Conservation (phyloP, 768 basidiomycete genomes). For the Mycena galopus region DNA sequence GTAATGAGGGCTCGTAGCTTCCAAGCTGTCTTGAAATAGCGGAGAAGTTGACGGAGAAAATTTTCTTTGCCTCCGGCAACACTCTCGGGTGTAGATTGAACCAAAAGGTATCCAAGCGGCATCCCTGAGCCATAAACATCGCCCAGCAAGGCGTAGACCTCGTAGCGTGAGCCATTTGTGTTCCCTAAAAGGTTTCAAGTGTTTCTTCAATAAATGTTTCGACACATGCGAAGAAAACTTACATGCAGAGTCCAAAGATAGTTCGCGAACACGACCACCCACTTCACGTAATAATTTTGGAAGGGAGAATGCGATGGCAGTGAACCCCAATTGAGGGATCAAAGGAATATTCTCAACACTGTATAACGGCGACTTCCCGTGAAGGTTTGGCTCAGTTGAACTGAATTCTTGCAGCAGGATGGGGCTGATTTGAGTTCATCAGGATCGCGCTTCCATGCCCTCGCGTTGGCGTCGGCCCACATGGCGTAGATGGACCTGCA, state of each 20-base stretch:
- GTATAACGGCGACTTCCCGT: neutral
- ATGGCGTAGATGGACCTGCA: neutral
- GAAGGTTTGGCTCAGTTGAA: neutral
- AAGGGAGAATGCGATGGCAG: neutral
- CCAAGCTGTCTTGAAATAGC: conserved; percentile 39
- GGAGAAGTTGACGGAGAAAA: conserved; percentile 41
- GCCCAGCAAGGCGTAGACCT: conserved; percentile 48
- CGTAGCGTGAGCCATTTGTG: conserved; percentile 29
- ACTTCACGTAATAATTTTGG: neutral
- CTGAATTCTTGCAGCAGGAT: neutral
- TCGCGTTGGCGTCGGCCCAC: neutral
- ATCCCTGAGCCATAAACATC: conserved; percentile 48
- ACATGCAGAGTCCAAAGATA: neutral
- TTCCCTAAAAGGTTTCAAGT: neutral
- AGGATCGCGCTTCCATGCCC: neutral
- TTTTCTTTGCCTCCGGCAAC: conserved; percentile 38
- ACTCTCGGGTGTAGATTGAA: conserved; percentile 31
- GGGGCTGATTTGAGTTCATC: neutral
- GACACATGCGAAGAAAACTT: neutral
- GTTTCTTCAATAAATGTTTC: too few species aligned
- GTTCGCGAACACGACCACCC: neutral
- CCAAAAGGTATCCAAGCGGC: conserved; percentile 47
- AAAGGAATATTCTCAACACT: neutral
- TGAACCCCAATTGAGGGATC: neutral
- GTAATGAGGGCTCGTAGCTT: conserved; percentile 32